These are phyloP conservation scores for Camellia lanceoleosa DNA, from an alignment of 148 eudicot genomes.

Conservation along the genomic window DNA sequence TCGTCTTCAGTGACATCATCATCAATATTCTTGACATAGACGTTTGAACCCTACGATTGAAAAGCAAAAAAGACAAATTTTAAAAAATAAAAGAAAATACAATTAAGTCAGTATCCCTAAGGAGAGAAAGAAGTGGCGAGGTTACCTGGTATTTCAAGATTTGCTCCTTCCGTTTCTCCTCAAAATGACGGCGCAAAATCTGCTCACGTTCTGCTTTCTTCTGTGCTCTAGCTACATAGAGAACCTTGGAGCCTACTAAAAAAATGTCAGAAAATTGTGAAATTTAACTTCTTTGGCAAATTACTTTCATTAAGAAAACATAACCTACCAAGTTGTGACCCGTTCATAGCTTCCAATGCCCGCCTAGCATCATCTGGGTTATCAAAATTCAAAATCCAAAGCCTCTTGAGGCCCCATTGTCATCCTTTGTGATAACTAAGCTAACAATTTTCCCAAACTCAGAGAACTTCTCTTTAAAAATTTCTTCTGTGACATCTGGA, in stretches of 20 bases:
- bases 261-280: conserved; percentile 13
- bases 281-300: neutral
- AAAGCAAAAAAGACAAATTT: neutral
- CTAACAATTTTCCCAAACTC: conserved; percentile 71
- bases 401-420: conserved; percentile 59
- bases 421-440: conserved; percentile 57
- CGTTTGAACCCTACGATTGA: conserved; percentile 56
- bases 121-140: neutral
- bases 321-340: conserved; percentile 53
- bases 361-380: conserved; percentile 56
- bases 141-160: conserved; percentile 60
- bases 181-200: conserved; percentile 52
- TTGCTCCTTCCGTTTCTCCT: conserved; percentile 68
- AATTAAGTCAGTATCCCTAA: neutral
- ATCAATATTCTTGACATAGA: conserved; percentile 70
- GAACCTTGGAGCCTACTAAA: conserved; percentile 56
- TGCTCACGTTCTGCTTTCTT: conserved; percentile 80
- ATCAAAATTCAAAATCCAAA: conserved; percentile 78
- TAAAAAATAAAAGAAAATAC: neutral
- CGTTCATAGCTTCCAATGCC: conserved; percentile 72
- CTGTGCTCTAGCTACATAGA: conserved; percentile 76
- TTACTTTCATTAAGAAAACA: neutral
- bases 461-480: conserved; percentile 52
- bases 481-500: conserved; percentile 45
- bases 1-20: conserved; percentile 65